phyloP scores from a whole-genome alignment of 768 basidiomycete species.

The Kwoniella sp. region DNA sequence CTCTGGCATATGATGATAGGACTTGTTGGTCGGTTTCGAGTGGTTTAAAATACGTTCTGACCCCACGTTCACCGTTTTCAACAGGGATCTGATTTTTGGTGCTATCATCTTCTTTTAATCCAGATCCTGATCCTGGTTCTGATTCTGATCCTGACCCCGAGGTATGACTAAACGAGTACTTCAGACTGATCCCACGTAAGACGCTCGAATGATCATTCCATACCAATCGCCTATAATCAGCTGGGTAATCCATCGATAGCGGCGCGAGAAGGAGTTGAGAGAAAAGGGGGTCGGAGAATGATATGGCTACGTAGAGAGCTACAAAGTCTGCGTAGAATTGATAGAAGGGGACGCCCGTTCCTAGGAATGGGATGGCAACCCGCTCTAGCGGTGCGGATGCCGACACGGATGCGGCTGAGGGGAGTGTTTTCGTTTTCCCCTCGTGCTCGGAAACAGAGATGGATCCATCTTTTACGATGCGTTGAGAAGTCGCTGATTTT shows the following conservation, averaged over 20 bases:
- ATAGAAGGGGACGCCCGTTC: slow-evolving; percentile 73
- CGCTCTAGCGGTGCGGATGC: slow-evolving; percentile 23
- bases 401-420: neutral
- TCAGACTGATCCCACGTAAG: slow-evolving; percentile 57
- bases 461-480: no score
- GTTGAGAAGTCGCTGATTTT: no score
- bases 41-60: slow-evolving; percentile 36
- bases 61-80: slow-evolving; percentile 14
- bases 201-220: slow-evolving; percentile 72
- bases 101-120: slow-evolving; percentile 24
- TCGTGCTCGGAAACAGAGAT: no score
- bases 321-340: slow-evolving; percentile 92
- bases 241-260: slow-evolving; percentile 70
- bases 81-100: slow-evolving; percentile 34
- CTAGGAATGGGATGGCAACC: slow-evolving; percentile 36
- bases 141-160: slow-evolving; percentile 59
- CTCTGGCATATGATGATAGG: slow-evolving; percentile 35
- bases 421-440: no score
- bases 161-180: neutral
- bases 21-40: slow-evolving; percentile 44
- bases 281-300: slow-evolving; percentile 79
- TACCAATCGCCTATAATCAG: slow-evolving; percentile 79
- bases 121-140: slow-evolving; percentile 29
- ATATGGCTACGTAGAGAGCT: slow-evolving; percentile 84
- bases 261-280: slow-evolving; percentile 74